Conservation (phyloP, 495 filamentous ascomycete species). For the Penicillium pancosmium region DNA sequence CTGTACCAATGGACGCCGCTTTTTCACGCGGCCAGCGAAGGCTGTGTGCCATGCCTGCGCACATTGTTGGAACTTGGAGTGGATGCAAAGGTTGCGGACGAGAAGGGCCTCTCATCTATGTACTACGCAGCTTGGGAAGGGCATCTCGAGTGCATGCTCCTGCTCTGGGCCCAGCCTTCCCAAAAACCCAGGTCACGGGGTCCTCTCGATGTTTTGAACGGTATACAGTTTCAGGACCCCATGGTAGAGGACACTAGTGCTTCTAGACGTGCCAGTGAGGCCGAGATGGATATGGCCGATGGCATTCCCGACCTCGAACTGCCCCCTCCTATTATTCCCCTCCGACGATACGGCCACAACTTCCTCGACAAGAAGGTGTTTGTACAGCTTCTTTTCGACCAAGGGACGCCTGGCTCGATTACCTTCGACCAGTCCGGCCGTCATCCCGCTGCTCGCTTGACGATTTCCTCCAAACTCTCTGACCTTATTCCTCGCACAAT, state of each 20-base stretch:
- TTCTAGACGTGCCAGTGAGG: constrained; percentile 54
- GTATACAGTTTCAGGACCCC: constrained; percentile 37
- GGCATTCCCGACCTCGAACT: constrained; percentile 90
- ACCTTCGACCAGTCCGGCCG: constrained; percentile 93
- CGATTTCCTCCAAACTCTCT: constrained; percentile 93
- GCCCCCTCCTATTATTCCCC: constrained; percentile 92
- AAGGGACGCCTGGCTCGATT: constrained; percentile 68
- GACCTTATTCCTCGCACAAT: constrained; percentile 96
- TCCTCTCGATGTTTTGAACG: constrained; percentile 41
- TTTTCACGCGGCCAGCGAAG: constrained; percentile 96
- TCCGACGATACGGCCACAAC: constrained; percentile 94
- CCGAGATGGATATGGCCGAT: constrained; percentile 76
- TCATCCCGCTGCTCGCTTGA: constrained; percentile 91
- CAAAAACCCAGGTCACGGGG: constrained; percentile 25
- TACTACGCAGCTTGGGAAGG: constrained; percentile 99
- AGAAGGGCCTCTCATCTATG: constrained; percentile 91
- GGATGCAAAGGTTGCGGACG: constrained; percentile 75
- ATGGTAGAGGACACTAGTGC: constrained; percentile 33
- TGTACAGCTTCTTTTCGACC: constrained; percentile 84
- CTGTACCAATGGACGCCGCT: constrained; percentile 96
- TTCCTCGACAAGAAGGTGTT: constrained; percentile 97
- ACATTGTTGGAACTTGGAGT: constrained; percentile 76
- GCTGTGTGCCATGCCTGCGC: constrained; percentile 83
- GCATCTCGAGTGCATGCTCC: constrained; percentile 88
- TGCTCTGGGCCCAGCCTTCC: constrained; percentile 64